phyloP scores from a whole-genome alignment of 768 basidiomycete genomes.

The Xerocomus spinulosus region DNA sequence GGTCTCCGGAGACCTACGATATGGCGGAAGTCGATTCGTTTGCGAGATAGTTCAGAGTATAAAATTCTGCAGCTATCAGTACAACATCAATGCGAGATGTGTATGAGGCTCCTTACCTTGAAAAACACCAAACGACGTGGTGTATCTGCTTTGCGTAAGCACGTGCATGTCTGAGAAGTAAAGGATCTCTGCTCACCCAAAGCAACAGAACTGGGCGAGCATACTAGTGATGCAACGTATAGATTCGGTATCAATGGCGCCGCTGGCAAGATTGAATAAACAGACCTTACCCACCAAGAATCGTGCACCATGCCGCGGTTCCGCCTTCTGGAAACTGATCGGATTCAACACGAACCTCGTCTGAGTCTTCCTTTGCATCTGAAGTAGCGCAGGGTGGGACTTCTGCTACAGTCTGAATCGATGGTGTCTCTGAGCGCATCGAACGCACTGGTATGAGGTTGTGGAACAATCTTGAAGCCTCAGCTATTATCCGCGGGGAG shows the following conservation, averaged over 20 bases:
- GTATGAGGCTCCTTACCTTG: constrained; percentile 26
- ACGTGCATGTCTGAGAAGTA: not conserved
- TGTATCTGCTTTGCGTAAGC: constrained; percentile 25
- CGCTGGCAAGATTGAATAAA: too few relatives aligned
- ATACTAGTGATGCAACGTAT: too few relatives aligned
- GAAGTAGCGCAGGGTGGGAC: not conserved
- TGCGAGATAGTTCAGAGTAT: constrained; percentile 33
- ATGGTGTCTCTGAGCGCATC: constrained; percentile 8
- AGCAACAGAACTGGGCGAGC: too few relatives aligned
- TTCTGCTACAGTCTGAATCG: not conserved
- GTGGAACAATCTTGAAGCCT: not conserved
- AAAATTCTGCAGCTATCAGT: constrained; percentile 31
- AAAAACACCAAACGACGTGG: constrained; percentile 37
- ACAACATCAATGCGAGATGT: not conserved
- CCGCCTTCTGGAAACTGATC: constrained; percentile 28
- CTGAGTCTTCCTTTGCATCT: constrained; percentile 1
- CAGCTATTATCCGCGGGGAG: not conserved
- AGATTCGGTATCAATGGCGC: not conserved
- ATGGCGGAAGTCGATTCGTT: constrained; percentile 33
- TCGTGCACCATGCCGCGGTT: constrained; percentile 20
- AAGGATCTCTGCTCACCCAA: too few relatives aligned
- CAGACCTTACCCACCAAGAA: constrained; percentile 21
- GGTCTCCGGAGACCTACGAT: constrained; percentile 27
- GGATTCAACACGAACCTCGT: not conserved
- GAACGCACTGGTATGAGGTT: not conserved